These are phyloP conservation scores for Aspergillus indologenus DNA, from an alignment of 495 filamentous ascomycete genomes.

Conservation along the genomic window DNA sequence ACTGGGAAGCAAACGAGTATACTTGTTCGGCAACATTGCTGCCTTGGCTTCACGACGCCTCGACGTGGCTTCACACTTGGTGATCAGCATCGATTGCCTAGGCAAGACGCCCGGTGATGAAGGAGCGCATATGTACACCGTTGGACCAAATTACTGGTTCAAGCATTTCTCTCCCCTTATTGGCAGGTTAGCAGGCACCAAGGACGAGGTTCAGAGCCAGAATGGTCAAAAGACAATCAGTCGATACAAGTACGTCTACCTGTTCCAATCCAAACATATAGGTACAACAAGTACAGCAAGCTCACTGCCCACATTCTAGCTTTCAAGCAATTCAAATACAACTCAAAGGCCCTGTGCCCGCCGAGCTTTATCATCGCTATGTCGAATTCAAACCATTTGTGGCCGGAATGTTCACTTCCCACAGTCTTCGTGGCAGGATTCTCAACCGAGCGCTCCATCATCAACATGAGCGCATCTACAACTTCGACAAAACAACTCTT, in stretches of 20 bases:
- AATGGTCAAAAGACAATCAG: conserved; percentile 50
- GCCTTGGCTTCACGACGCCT: conserved; percentile 52
- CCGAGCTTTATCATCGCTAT: conserved; percentile 78
- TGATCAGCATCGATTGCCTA: conserved; percentile 68
- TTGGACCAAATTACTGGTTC: conserved; percentile 72
- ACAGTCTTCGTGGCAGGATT: conserved; percentile 71
- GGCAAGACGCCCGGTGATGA: conserved; percentile 68
- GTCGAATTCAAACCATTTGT: conserved; percentile 92
- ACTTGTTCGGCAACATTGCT: conserved; percentile 63
- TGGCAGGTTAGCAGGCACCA: conserved; percentile 74
- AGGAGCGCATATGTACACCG: conserved; percentile 74
- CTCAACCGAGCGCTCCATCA: conserved; percentile 83
- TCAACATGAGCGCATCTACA: conserved; percentile 85
- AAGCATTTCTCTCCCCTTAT: conserved; percentile 88
- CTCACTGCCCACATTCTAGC: conserved; percentile 38
- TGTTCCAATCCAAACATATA: background rate
- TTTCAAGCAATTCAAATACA: conserved; percentile 96
- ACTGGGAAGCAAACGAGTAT: conserved; percentile 80
- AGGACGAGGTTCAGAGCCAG: conserved; percentile 53
- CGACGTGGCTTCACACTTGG: conserved; percentile 57
- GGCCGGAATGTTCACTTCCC: conserved; percentile 77
- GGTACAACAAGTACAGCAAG: background rate
- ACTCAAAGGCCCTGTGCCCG: conserved; percentile 75
- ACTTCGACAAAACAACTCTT: conserved; percentile 70
- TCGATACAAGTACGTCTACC: conserved; percentile 65